Base-by-base conservation (phyloP, 768 basidiomycete genomes). In the Exsudoporus frostii region DNA sequence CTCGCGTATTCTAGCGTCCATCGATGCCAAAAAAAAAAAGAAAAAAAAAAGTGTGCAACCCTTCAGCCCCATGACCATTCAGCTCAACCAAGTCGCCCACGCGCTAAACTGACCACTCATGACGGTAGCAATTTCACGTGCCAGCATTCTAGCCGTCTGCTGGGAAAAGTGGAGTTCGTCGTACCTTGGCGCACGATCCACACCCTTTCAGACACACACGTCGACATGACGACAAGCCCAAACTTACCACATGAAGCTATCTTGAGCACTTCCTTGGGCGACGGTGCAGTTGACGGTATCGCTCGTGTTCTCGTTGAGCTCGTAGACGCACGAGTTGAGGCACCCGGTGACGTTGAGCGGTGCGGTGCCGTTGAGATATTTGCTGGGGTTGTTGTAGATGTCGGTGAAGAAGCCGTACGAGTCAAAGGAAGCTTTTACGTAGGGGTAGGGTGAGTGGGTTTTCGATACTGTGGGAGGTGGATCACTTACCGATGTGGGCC, bases 91-190 rank as follows among this genome's bases (percentile, higher is more conserved):
- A 4, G 75, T 79, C 14, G 73, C 71, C 79, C 78, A 83, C 43
- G 66, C 55, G 50, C 73, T 79, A 1, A 59, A 54, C 37, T 74
- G 69, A 9, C 80, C 78, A 49, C 71, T 66, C 49, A 82, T 74
- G 2, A 77, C 73, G 20, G 74, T 55, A 0, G 79, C 70, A 17
- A 84, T 78, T 55, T 83, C 76, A 43, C 73, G 69, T 0, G 81
- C 83, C 2, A 84, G 72, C 32, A 79, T 72, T 10, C 83, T 68
- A 50, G 80, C 77, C 1, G 79, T 73, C 58, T 85, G 83, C 58
- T 83, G 80, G 5, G 81, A 82, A 7, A 80, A 80, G 59, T 84
- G 83, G 17, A 85, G 69, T 55, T 84, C 83, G 56, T 85, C 81
- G 54, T 59, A 63, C 50, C 55, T 59, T 22, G 5, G 8, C 11